These are phyloP conservation scores for Cymbopogon flexuosus DNA, from an alignment of 202 grass and related monocot genomes.

Conservation along the genomic window DNA sequence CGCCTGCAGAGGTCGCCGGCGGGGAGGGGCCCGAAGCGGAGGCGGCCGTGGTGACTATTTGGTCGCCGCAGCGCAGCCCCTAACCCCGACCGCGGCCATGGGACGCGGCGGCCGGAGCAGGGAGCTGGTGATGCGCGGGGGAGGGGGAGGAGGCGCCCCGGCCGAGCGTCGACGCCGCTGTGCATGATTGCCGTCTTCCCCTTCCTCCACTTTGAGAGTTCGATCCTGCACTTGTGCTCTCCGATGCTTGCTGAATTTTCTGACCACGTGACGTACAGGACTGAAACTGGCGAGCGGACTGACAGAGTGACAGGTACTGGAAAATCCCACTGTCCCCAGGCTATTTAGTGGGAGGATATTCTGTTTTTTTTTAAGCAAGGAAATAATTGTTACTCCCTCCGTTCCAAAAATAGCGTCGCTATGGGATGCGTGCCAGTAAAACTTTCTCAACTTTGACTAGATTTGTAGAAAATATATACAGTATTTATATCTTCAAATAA, in stretches of 20 bases:
- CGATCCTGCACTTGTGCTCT: background rate
- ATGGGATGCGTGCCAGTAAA: too few species aligned
- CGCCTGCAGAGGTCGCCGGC: constrained; percentile 48
- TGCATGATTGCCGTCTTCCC: background rate
- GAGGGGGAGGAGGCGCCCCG: background rate
- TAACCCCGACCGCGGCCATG: constrained; percentile 26
- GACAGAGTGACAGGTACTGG: background rate
- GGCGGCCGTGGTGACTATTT: constrained; percentile 39
- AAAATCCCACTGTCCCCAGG: too few species aligned
- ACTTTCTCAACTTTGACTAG: too few species aligned
- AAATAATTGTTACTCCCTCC: too few species aligned
- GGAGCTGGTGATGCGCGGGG: background rate
- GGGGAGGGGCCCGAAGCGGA: constrained; percentile 41
- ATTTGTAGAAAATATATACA: too few species aligned
- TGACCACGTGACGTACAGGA: background rate
- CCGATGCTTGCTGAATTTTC: background rate
- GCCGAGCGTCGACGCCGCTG: constrained; percentile 15
- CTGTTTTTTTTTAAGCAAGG: too few species aligned
- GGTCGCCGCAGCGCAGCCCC: constrained; percentile 46
- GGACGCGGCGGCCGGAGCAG: background rate
- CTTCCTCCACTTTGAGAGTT: background rate
- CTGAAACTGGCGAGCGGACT: background rate
- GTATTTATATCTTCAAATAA: too few species aligned
- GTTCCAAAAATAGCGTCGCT: too few species aligned
- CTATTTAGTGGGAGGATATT: too few species aligned